A percentile compares a stretch with the other conserved stretches of the same genome.
Evolutionary conservation across 2,329 filamentous ascomycete genomes (phyloP).

Genomic region (Trichoderma afroharzianum): DNA sequence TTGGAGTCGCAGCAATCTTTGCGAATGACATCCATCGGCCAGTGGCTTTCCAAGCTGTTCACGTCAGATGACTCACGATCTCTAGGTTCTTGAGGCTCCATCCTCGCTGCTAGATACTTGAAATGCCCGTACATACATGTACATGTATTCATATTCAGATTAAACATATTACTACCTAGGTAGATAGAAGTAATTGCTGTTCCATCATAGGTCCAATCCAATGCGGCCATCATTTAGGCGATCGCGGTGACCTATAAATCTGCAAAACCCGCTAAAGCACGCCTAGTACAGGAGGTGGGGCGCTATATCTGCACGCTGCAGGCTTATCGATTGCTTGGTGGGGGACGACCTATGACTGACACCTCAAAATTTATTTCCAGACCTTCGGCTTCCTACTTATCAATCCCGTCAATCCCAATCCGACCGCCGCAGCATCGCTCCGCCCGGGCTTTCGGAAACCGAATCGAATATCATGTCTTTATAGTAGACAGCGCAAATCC

Average conservation of each 20-base stretch:
- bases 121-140: background rate
- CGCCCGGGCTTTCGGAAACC: background rate
- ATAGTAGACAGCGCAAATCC: background rate
- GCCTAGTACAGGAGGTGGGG: slow-evolving; percentile 2
- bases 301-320: background rate
- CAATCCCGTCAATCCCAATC: background rate
- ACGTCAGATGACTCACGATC: background rate
- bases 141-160: too few species aligned
- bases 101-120: background rate
- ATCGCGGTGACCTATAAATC: background rate
- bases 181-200: too few species aligned
- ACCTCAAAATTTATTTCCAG: slow-evolving; percentile 17
- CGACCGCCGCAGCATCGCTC: background rate
- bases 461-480: slow-evolving; percentile 9
- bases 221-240: background rate
- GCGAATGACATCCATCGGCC: background rate
- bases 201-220: background rate
- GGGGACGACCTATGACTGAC: slow-evolving; percentile 25
- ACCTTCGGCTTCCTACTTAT: background rate
- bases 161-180: too few species aligned
- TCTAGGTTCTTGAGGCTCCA: background rate
- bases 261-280: background rate
- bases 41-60: background rate
- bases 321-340: slow-evolving; percentile 25
- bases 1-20: background rate